Evolutionary conservation across 2,329 filamentous ascomycete species (phyloP).

Genomic region (Beauveria sp.): DNA sequence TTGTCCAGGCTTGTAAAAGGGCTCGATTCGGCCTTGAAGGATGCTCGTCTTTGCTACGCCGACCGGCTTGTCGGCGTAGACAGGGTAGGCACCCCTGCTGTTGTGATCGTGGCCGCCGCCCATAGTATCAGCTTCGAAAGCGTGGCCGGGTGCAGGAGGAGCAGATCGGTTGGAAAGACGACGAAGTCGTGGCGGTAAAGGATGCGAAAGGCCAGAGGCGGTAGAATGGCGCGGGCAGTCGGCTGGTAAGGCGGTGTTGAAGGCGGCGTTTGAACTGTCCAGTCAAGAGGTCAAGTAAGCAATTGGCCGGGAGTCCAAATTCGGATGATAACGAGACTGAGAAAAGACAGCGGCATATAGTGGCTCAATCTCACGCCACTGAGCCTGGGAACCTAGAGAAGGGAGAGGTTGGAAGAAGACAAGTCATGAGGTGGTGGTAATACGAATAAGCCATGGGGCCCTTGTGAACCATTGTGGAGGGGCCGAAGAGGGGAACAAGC

Average conservation of each 20-base stretch:
- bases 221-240: slow-evolving; percentile 12
- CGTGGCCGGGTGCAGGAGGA: slow-evolving; percentile 25
- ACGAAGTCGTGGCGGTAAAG: slow-evolving; percentile 18
- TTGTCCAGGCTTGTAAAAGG: slow-evolving; percentile 74
- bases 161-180: slow-evolving; percentile 30
- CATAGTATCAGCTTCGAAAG: slow-evolving; percentile 33
- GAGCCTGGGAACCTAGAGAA: not conserved
- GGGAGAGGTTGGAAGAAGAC: not conserved
- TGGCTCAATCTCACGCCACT: not conserved
- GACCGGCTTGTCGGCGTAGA: slow-evolving; percentile 44
- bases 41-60: slow-evolving; percentile 79
- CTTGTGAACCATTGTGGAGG: slow-evolving; percentile 7
- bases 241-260: not conserved
- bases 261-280: slow-evolving; percentile 6
- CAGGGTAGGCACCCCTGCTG: slow-evolving; percentile 43
- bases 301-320: not conserved
- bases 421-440: not conserved
- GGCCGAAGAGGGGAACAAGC: slow-evolving; percentile 2
- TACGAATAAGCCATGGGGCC: slow-evolving; percentile 3
- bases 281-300: slow-evolving; percentile 1
- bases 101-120: slow-evolving; percentile 40
- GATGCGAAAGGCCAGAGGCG: slow-evolving; percentile 5
- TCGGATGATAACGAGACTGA: not conserved
- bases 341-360: not conserved
- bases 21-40: slow-evolving; percentile 73